These are phyloP conservation scores for Deuterostichococcus epilithicus DNA, from an alignment of 139 green algal species.

Conservation along the genomic window DNA sequence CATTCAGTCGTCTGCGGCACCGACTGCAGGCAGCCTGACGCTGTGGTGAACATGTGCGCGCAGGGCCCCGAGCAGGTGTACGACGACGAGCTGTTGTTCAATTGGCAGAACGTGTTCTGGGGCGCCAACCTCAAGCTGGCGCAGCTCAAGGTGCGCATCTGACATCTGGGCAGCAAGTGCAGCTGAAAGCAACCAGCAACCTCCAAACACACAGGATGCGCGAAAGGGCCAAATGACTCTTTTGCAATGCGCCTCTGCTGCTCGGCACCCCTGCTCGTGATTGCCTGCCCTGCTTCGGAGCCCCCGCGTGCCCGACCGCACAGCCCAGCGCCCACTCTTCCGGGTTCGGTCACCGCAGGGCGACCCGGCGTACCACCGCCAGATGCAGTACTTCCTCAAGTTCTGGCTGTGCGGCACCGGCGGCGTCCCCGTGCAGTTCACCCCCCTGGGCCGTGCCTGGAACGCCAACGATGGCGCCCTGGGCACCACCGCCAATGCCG, in stretches of 20 bases:
- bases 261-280: too few relatives aligned
- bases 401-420: slow-evolving; percentile 48
- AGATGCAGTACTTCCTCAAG: slow-evolving; percentile 37
- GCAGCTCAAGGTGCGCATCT: slow-evolving; percentile 35
- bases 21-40: too few relatives aligned
- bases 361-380: slow-evolving; percentile 25
- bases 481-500: slow-evolving; percentile 55
- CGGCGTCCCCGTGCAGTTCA: slow-evolving; percentile 36
- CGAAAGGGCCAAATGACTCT: too few relatives aligned
- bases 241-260: too few relatives aligned
- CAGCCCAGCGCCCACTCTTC: neutral
- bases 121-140: slow-evolving; percentile 49
- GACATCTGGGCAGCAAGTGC: too few relatives aligned
- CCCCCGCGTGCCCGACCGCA: too few relatives aligned
- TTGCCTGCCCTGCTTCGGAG: too few relatives aligned
- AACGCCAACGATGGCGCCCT: slow-evolving; percentile 40
- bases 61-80: slow-evolving; percentile 16
- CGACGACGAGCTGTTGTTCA: slow-evolving; percentile 31
- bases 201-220: too few relatives aligned
- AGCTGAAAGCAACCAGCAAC: too few relatives aligned
- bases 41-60: slow-evolving; percentile 16
- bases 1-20: too few relatives aligned
- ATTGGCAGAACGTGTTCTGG: slow-evolving; percentile 61
- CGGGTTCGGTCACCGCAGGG: neutral
- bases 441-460: slow-evolving; percentile 38